Conservation (phyloP, 331 rosid genomes). For the Stylosanthes scabra region DNA sequence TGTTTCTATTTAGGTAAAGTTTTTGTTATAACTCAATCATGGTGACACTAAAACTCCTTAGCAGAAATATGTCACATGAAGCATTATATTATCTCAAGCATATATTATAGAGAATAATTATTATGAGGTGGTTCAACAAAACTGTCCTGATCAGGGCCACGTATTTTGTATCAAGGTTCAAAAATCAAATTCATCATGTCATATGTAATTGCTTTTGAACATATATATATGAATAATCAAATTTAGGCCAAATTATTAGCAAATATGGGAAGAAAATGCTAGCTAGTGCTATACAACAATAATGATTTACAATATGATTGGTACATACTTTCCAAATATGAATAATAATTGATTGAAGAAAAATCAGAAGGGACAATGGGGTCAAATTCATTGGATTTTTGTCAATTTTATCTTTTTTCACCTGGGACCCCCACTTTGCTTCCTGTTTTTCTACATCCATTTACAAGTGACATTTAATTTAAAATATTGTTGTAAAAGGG, state of each 20-base stretch:
- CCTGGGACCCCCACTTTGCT: constrained; percentile 46
- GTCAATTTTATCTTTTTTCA: constrained; percentile 37
- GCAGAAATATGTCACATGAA: background rate
- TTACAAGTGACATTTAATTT: constrained; percentile 41
- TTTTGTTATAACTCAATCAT: background rate
- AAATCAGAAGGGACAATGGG: constrained; percentile 31
- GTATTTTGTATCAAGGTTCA: too few species aligned
- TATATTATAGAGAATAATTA: constrained; percentile 3
- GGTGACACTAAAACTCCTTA: constrained; percentile 31
- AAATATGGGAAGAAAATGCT: constrained; percentile 16
- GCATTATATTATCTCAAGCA: background rate
- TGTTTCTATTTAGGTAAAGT: constrained; percentile 30
- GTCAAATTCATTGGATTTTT: constrained; percentile 44
- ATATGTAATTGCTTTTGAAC: background rate
- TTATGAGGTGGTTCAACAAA: constrained; percentile 37
- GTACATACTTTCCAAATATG: constrained; percentile 23
- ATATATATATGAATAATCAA: constrained; percentile 1
- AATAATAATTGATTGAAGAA: constrained; percentile 54
- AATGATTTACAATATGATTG: constrained; percentile 41
- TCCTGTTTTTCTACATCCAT: constrained; percentile 34
- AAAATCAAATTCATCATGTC: too few species aligned
- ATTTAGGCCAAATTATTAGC: constrained; percentile 16
- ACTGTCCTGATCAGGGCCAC: constrained; percentile 31
- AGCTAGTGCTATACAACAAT: constrained; percentile 17
- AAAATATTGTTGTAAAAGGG: constrained; percentile 32